These are phyloP conservation scores for Panaeolus cyanescens DNA, from an alignment of 768 basidiomycete species.

Conservation along the genomic window DNA sequence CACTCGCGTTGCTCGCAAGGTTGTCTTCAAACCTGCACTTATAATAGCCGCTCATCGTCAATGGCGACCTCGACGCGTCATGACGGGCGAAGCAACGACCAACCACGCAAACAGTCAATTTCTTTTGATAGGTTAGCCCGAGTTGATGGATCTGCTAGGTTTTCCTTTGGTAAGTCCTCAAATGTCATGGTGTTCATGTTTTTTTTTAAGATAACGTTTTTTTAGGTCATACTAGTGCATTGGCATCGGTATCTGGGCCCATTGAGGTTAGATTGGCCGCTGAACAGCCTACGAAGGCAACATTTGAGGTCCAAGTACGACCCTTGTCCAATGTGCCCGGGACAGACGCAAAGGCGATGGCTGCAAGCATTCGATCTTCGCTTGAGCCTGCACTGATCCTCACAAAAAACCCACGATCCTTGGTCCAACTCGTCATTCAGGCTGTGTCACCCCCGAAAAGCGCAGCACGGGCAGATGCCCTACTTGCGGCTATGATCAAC, in stretches of 20 bases:
- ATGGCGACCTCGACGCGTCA: slow-evolving; percentile 20
- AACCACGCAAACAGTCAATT: slow-evolving; percentile 41
- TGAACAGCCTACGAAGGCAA: slow-evolving; percentile 72
- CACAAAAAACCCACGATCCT: slow-evolving; percentile 66
- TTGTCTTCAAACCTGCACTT: not conserved
- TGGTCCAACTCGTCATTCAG: slow-evolving; percentile 81
- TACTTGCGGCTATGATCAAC: slow-evolving; percentile 70
- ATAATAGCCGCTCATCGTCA: not conserved
- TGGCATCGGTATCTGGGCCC: slow-evolving; percentile 81
- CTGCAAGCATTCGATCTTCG: slow-evolving; percentile 52
- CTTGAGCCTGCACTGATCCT: slow-evolving; percentile 68
- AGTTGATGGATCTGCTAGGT: slow-evolving; percentile 77
- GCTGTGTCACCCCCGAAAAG: slow-evolving; percentile 37
- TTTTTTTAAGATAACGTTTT: slow-evolving; percentile 5
- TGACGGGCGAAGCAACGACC: slow-evolving; percentile 36
- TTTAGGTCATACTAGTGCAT: slow-evolving; percentile 41
- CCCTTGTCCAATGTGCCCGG: slow-evolving; percentile 71
- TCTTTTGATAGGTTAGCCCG: slow-evolving; percentile 64
- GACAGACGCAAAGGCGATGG: slow-evolving; percentile 65
- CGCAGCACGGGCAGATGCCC: slow-evolving; percentile 34
- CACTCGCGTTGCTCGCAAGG: not conserved
- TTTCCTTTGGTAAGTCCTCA: slow-evolving; percentile 54
- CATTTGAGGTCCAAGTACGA: slow-evolving; percentile 73
- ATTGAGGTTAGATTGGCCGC: slow-evolving; percentile 70
- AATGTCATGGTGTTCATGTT: slow-evolving; percentile 4